These are phyloP conservation scores for Candida oleophila DNA, from an alignment of 805 yeast genomes.

Conservation along the genomic window DNA sequence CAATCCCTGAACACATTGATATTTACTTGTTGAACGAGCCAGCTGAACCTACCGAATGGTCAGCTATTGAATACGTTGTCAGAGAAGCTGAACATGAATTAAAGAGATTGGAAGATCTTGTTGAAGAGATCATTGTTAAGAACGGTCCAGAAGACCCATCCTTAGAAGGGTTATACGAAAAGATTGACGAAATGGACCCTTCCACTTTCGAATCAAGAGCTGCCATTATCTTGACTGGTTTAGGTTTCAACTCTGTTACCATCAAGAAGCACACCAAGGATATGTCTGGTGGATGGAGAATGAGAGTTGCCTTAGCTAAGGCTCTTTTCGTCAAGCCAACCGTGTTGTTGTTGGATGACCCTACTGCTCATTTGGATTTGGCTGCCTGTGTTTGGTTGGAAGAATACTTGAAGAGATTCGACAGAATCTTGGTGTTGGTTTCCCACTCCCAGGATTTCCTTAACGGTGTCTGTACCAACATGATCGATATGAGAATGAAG, in stretches of 20 bases:
- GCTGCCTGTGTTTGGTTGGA: constrained; percentile 99
- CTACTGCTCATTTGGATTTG: constrained; percentile 98
- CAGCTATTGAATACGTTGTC: constrained; percentile 95
- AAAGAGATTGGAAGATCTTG: constrained; percentile 85
- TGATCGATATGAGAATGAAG: constrained; percentile 95
- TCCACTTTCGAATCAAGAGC: constrained; percentile 95
- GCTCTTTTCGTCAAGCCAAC: constrained; percentile 98
- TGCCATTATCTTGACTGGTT: constrained; percentile 91
- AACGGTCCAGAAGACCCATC: constrained; percentile 92
- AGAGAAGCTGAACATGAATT: constrained; percentile 93
- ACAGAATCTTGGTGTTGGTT: constrained; percentile 87
- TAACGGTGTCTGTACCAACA: constrained; percentile 96
- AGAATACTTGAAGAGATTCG: constrained; percentile 93
- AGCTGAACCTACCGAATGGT: constrained; percentile 87
- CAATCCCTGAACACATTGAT: constrained; percentile 90
- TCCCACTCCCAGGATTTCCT: constrained; percentile 99
- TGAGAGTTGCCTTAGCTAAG: constrained; percentile 98
- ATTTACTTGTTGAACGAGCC: constrained; percentile 94
- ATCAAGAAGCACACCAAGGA: constrained; percentile 94
- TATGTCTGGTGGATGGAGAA: constrained; percentile 99
- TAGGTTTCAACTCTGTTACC: constrained; percentile 87
- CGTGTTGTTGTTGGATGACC: constrained; percentile 90
- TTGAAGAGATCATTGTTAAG: constrained; percentile 82
- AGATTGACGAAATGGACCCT: constrained; percentile 95
- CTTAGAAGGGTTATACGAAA: constrained; percentile 88